Conservation (phyloP, 2,329 filamentous ascomycete species). For the Davidsoniella neocaledoniae region DNA sequence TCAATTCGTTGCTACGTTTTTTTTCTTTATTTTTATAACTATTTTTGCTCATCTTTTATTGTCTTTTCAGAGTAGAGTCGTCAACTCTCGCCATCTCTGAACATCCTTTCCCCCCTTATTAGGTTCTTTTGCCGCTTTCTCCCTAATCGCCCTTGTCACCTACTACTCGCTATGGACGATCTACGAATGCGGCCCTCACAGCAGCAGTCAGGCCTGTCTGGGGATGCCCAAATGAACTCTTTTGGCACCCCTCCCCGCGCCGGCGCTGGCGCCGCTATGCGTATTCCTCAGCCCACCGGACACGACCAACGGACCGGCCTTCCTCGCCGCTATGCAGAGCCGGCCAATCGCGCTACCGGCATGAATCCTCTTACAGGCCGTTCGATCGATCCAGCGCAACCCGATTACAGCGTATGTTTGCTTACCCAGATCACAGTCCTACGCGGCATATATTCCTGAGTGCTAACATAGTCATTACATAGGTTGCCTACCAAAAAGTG, state of each 20-base stretch:
- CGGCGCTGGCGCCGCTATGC: neutral
- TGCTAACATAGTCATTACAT: neutral
- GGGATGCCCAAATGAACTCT: neutral
- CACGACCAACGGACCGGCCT: neutral
- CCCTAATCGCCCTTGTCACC: neutral
- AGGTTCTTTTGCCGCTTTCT: neutral
- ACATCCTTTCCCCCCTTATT: constrained; percentile 6
- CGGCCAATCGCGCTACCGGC: neutral
- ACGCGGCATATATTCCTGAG: neutral
- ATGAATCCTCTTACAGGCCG: constrained; percentile 7
- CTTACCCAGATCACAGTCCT: too few species aligned
- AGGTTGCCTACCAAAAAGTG: constrained; percentile 12
- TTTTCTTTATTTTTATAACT: too few species aligned
- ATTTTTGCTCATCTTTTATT: too few species aligned
- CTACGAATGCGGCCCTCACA: neutral
- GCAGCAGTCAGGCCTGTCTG: constrained; percentile 1
- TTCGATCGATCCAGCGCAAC: constrained; percentile 3
- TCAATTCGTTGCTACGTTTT: too few species aligned
- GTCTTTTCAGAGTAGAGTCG: too few species aligned
- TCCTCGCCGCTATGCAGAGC: constrained; percentile 9
- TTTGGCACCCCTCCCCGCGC: constrained; percentile 4
- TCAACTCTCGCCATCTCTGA: too few species aligned
- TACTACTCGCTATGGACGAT: constrained; percentile 2
- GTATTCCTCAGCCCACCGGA: neutral
- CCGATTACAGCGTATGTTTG: constrained; percentile 3